These are phyloP conservation scores for Juglanconis juglandina DNA, from an alignment of 2,329 filamentous ascomycete genomes.

Conservation along the genomic window DNA sequence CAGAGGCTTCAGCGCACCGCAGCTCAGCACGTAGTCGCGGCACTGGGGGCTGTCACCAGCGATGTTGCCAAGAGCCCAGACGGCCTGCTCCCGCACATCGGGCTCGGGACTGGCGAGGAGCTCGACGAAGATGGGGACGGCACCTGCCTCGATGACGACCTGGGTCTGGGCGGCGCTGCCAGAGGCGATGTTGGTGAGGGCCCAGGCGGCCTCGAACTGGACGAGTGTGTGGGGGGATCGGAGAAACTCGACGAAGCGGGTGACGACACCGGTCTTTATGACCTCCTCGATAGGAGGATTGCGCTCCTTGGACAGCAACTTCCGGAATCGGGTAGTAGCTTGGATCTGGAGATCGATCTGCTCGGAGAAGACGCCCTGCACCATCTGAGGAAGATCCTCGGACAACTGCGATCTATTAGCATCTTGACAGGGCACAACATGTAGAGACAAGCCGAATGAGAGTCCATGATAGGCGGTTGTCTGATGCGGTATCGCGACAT, in stretches of 20 bases:
- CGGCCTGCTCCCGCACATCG: constrained; percentile 95
- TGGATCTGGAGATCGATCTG: constrained; percentile 97
- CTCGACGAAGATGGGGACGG: constrained; percentile 97
- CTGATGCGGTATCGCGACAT: not conserved
- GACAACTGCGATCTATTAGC: constrained; percentile 65
- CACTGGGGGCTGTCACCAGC: constrained; percentile 96
- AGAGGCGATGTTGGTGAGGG: constrained; percentile 97
- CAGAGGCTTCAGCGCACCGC: constrained; percentile 86
- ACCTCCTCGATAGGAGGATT: constrained; percentile 99
- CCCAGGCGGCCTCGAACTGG: constrained; percentile 98
- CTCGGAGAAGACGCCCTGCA: constrained; percentile 95
- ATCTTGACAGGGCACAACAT: not conserved
- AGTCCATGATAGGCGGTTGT: no score
- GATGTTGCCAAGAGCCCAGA: constrained; percentile 98
- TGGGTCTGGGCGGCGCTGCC: constrained; percentile 96
- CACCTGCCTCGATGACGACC: constrained; percentile 96
- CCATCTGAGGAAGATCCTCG: constrained; percentile 98
- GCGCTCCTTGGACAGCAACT: constrained; percentile 95
- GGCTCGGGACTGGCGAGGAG: constrained; percentile 92
- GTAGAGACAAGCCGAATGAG: not conserved
- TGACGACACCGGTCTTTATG: constrained; percentile 97
- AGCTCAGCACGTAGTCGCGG: constrained; percentile 91
- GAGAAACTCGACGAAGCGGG: constrained; percentile 96
- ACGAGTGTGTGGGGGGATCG: constrained; percentile 96
- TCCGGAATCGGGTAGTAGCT: constrained; percentile 97